phyloP scores from a whole-genome alignment of 441 rosid genomes.

The Corymbia citriodora region DNA sequence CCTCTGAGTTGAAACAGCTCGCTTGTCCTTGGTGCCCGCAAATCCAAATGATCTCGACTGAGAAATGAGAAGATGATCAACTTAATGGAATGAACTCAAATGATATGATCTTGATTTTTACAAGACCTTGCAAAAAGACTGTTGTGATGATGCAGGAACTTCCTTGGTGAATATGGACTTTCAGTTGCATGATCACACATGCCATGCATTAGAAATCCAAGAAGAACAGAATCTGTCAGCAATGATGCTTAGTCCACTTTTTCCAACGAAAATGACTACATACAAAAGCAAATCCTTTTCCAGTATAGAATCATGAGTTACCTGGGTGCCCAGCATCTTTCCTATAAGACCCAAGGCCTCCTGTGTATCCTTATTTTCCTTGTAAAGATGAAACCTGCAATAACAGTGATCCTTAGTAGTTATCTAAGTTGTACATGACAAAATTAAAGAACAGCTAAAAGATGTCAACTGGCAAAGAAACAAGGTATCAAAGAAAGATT shows the following conservation, averaged over 20 bases:
- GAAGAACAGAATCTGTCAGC: not conserved
- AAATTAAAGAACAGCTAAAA: not conserved
- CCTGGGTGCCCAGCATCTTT: slow-evolving; percentile 98
- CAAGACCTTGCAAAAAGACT: not conserved
- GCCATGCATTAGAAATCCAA: not conserved
- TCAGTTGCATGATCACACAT: not conserved
- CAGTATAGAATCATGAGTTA: slow-evolving; percentile 20
- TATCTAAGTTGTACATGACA: not conserved
- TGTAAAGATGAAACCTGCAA: slow-evolving; percentile 92
- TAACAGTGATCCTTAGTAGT: slow-evolving; percentile 3
- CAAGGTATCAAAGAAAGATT: not conserved
- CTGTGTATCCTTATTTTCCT: slow-evolving; percentile 99
- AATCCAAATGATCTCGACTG: slow-evolving; percentile 93
- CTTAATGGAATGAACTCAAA: not conserved
- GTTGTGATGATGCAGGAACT: not conserved
- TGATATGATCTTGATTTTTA: not conserved
- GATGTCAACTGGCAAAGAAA: not conserved
- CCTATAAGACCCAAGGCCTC: slow-evolving; percentile 93
- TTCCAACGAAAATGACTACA: not conserved
- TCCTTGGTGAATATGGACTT: not conserved
- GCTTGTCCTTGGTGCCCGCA: slow-evolving; percentile 97
- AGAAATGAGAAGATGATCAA: slow-evolving; percentile 13
- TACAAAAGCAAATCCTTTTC: not conserved
- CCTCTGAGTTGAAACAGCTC: slow-evolving; percentile 88
- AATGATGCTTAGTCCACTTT: not conserved